A percentile compares a stretch with the other conserved stretches of the same genome.
Conservation (phyloP, 2,329 filamentous ascomycete genomes). For the Cladosporium sp. region DNA sequence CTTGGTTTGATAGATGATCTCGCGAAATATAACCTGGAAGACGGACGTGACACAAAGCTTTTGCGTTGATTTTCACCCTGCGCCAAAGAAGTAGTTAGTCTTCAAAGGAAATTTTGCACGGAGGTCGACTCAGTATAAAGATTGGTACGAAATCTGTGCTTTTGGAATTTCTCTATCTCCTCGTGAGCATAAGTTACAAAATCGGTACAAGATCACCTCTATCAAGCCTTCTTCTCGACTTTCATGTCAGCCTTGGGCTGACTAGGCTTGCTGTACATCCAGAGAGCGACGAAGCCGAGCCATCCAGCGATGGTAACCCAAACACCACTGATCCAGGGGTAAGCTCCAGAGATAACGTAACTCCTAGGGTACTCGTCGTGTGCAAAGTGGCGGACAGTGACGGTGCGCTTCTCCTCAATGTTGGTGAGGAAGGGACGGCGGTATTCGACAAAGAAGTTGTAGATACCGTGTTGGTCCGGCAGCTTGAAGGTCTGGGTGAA, state of each 20-base stretch:
- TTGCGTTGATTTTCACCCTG: too few relatives aligned
- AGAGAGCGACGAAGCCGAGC: slow-evolving; percentile 79
- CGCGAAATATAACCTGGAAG: background rate
- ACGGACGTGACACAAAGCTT: too few relatives aligned
- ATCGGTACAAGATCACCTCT: background rate
- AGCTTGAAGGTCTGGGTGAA: slow-evolving; percentile 76
- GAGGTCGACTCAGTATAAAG: background rate
- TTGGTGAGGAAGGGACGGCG: slow-evolving; percentile 88
- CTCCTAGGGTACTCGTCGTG: slow-evolving; percentile 95
- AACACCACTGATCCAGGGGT: slow-evolving; percentile 92
- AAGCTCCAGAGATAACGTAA: slow-evolving; percentile 84
- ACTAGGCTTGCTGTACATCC: slow-evolving; percentile 74
- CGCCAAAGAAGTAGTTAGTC: background rate
- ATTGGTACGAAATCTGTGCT: background rate
- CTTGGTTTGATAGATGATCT: background rate
- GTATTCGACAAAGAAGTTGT: slow-evolving; percentile 97
- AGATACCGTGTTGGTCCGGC: slow-evolving; percentile 97
- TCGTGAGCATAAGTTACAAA: slow-evolving; percentile 8
- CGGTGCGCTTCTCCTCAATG: slow-evolving; percentile 90
- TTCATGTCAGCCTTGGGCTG: slow-evolving; percentile 35
- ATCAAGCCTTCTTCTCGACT: slow-evolving; percentile 12
- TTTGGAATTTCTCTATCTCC: slow-evolving; percentile 9
- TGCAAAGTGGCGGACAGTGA: slow-evolving; percentile 93
- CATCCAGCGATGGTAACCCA: slow-evolving; percentile 81
- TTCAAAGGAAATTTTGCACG: background rate